Evolutionary conservation across 1,284 basidiomycete species (phyloP), one percentile per base, ranked within the genome.

Genomic region (Leccinum glutinopallens): DNA sequence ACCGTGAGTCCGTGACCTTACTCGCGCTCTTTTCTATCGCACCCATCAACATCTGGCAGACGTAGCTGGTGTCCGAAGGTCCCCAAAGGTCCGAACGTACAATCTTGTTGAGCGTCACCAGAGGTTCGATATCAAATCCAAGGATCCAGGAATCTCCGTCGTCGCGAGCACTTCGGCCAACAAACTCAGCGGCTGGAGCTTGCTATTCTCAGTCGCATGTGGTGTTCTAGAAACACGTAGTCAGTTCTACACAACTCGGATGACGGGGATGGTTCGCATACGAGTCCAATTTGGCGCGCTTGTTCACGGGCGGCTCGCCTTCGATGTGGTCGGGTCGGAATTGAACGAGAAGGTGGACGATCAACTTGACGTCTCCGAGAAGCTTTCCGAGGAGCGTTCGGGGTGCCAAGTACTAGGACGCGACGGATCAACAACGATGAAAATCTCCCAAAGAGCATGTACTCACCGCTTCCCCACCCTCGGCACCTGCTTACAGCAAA

Each of bases 11-110:
- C 22, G 22, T 78, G 56, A 95, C 83, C 69, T 86, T 83, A 59
- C 82, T 83, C 1, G 92, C 84, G 33, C 87, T 81, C 66, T 86
- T 88, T 66, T 94, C 89, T 57, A 96, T 83, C 3, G 90, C 90
- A 15, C 90, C 87, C 84, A 97, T 91, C 25, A 97, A 75, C 67
- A 95, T 83, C 76, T 97, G 95, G 73, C 94, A 89, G n/a, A 91
- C 80, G 70, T 94, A 97, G 69, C 85, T 88, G 29, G 87, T 82
- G 58, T 93, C 92, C n/a, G 83, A 81, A 29, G 82, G 79, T 2
- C 80, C 73, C 29, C 80, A 71, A 5, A 83, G 75, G 4, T 83
- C 73, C 13, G 82, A 80, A 64, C 70, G 75, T 3, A 91, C 79
- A 6, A 94, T 82, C 58, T 83, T 84, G 65, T 85, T 88, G 49